Evolutionary conservation across 257 asterid genomes (phyloP).

Genomic region (Buddleja alternifolia): DNA sequence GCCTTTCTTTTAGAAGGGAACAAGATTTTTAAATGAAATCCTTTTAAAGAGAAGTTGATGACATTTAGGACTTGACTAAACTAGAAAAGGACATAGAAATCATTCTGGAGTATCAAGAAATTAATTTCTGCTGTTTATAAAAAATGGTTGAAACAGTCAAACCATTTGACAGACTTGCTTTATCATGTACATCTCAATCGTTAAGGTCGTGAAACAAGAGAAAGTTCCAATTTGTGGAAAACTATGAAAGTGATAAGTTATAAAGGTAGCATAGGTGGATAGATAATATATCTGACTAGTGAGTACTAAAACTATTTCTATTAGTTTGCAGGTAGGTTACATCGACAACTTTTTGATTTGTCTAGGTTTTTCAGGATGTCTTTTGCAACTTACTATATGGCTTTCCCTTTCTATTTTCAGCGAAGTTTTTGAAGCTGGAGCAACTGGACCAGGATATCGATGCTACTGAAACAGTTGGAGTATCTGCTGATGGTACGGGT

Average conservation of each 20-base stretch:
- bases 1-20: no score
- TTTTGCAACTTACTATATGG: slow-evolving; percentile 14
- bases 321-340: slow-evolving; percentile 10
- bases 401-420: slow-evolving; percentile 48
- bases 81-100: neutral
- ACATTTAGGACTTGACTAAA: neutral
- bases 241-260: neutral
- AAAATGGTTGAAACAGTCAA: neutral
- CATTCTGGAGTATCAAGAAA: neutral
- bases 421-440: slow-evolving; percentile 91
- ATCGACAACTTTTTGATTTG: neutral
- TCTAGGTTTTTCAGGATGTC: slow-evolving; percentile 19
- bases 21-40: neutral
- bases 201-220: neutral
- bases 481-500: slow-evolving; percentile 90
- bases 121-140: neutral
- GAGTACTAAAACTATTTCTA: neutral
- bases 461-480: slow-evolving; percentile 68
- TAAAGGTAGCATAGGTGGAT: neutral
- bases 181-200: neutral
- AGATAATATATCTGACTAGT: slow-evolving; percentile 5
- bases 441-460: slow-evolving; percentile 93
- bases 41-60: neutral
- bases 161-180: neutral
- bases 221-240: neutral